Percentiles rank a stretch among this genome's conserved stretches.
Conservation (phyloP, 129 eudicot genomes). For the Artemisia annua region DNA sequence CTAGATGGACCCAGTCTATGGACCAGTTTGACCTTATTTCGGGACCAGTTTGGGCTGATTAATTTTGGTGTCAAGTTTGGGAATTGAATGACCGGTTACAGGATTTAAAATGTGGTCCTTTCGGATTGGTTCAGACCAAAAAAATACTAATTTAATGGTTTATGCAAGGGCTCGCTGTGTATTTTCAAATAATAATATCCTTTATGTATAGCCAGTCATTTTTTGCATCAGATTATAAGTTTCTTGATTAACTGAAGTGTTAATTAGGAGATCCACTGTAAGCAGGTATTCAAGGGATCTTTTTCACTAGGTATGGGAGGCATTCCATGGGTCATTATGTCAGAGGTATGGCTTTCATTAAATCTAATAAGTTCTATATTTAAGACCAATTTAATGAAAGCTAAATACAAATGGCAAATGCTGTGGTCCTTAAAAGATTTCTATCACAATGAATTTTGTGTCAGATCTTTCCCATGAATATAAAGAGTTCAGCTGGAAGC, state of each 20-base stretch:
- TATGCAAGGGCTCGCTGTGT: too few relatives aligned
- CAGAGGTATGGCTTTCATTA: conserved; percentile 60
- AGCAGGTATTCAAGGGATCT: conserved; percentile 65
- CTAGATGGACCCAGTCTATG: too few relatives aligned
- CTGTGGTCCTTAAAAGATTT: background rate
- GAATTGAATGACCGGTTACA: too few relatives aligned
- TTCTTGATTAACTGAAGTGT: background rate
- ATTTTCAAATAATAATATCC: too few relatives aligned
- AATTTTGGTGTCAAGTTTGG: too few relatives aligned
- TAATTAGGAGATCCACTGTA: conserved; percentile 13
- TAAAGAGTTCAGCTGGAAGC: conserved; percentile 86
- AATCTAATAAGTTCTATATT: conserved; percentile 6
- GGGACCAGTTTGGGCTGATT: too few relatives aligned
- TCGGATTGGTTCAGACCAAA: too few relatives aligned
- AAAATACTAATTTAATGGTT: too few relatives aligned
- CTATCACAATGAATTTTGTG: background rate
- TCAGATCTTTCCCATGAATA: conserved; percentile 86
- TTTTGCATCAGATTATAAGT: too few relatives aligned
- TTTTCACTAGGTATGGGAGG: conserved; percentile 92
- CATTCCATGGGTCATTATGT: conserved; percentile 92
- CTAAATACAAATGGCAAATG: background rate
- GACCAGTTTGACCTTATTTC: too few relatives aligned
- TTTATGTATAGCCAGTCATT: too few relatives aligned
- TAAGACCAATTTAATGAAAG: background rate
- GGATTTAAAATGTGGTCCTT: too few relatives aligned